Evolutionary conservation across 805 yeast species (phyloP), one percentile per base, ranked within the genome.

Genomic region (Saturnispora halmiae): DNA sequence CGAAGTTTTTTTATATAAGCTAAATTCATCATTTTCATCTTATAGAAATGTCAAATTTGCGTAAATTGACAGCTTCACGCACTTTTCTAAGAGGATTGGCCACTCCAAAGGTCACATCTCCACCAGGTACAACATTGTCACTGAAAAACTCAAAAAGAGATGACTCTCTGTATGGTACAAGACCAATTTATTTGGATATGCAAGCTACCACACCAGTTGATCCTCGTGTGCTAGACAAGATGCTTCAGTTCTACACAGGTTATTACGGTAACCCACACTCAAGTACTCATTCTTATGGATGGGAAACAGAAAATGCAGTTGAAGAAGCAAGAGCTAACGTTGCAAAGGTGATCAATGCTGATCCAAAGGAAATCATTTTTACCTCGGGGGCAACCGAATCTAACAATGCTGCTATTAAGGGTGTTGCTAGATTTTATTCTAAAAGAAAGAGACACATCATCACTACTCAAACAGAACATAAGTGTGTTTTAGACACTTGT

Each of bases 171-270:
- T 61, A 47, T 52, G 94, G 92, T 39, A 69, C 82, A 8, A 74
- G 96, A 52, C 98, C 99, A 8, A 92, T 92, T 47, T 92, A 92
- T 63, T 66, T 92, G 55, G 99, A 92, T 55, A 88, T 88, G 73
- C 99, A 92, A 65, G 97, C 98, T 24, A 92, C 99, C 0, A 90
- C 99, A 0, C 98, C 97, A 21, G 83, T 92, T 1, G 99, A 92
- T 58, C 98, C 98, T 25, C 72, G 99, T 42, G 99, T 92, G 8
- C 64, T 92, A 51, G 95, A 85, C 58, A 80, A 77, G 51, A 86
- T 85, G 95, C 59, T 85, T 51, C 76, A 74, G 52, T 86, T 80
- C 56, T 82, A 75, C 60, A 90, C 97, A 2, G 97, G 97, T 4
- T 69, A 85, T 43, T 92, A 86, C 59, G 99, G 99, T 47, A 92